Base-by-base conservation (phyloP, 371 early-diverging fungal species). In the Syncephalastrum racemosum region DNA sequence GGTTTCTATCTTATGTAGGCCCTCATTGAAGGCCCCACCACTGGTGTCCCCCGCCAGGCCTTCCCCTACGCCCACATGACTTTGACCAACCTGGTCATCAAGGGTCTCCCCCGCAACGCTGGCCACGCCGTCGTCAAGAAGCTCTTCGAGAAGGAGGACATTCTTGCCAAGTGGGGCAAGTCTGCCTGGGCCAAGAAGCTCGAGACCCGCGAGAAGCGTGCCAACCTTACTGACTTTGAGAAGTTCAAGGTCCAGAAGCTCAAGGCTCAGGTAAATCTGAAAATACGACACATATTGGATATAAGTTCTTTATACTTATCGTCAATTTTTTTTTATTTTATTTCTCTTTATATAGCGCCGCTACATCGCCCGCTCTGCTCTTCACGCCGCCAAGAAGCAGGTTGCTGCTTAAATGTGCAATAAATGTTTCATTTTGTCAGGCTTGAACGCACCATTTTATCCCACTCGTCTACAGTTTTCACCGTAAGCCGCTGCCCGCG, bases 1-100 rank as follows among this genome's bases (percentile, higher is more conserved):
- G 36, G 36, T 10, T 31, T 31, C 36, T 27, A n/a, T n/a, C n/a
- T 7, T 31, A 5, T 31, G 42, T 70, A 90, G 88, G 98, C 94
- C 67, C 84, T 99, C 68, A 81, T 99, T 68, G 97, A 97, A 77
- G 98, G 98, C 56, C 99, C 99, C 57, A 95, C 94, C 83, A 95
- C 95, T 55, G 93, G 89, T 67, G 97, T 98, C 62, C 44, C 79
- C 66, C 97, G 98, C 73, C 91, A 93, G 74, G 84, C 85, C 64
- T 76, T 90, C 66, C 65, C 92, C 61, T 94, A 86, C 92, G 88
- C 89, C 73, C 92, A 93, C 76, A 59, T 93, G 69, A 84, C 86
- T 64, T 85, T 99, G 74, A 98, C 98, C 67, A 86, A 84, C 74
- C 73, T 96, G 62, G 90, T 88, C 56, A 71, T 97, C 76, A 81